Evolutionary conservation across 305 asterid genomes (phyloP), one percentile per base, ranked within the genome.

Genomic region (Coffea humblotiana): DNA sequence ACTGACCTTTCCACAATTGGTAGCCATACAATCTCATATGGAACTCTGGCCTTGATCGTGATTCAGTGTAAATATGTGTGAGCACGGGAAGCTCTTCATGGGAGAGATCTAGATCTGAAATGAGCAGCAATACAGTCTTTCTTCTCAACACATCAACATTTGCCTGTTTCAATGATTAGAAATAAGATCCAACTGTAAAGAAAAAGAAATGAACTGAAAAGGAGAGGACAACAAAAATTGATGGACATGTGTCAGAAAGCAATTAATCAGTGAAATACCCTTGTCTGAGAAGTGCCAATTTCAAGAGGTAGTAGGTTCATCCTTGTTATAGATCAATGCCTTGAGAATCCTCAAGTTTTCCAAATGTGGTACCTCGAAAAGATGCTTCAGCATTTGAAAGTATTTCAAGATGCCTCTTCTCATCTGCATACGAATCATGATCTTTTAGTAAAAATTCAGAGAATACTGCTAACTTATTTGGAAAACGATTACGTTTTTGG

Each of bases 11-110:
- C 94, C 64, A 89, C 77, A 7, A 95, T 61, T 32, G 98, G 99
- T 51, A 95, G 81, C 99, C 99, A 95, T 71, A 95, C 94, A 27
- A 93, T 88, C 68, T 93, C 98, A 60, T 93, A 93, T 23, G 87
- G 49, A 85, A 82, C 47, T 92, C 94, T 48, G 66, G 82, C 77
- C 85, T 84, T 29, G 63, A 77, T 72, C 80, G 85, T n/a, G 95
- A 84, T 27, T 88, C 92, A 61, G 72, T 76, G 77, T 93, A 89
- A 45, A 95, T 85, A 21, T 82, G 85, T 16, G 72, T 49, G 27
- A 95, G 94, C 74, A 88, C 75, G 45, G 78, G 84, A 63, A 95
- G 84, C 90, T 92, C 98, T n/a, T 93, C 97, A 23, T 12, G 81
- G 51, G 91, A 84, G 48, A 91, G 85, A 21, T 89, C 92, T 40